Conservation (phyloP, 371 early-diverging fungal species). For the Rhizopus stolonifer region DNA sequence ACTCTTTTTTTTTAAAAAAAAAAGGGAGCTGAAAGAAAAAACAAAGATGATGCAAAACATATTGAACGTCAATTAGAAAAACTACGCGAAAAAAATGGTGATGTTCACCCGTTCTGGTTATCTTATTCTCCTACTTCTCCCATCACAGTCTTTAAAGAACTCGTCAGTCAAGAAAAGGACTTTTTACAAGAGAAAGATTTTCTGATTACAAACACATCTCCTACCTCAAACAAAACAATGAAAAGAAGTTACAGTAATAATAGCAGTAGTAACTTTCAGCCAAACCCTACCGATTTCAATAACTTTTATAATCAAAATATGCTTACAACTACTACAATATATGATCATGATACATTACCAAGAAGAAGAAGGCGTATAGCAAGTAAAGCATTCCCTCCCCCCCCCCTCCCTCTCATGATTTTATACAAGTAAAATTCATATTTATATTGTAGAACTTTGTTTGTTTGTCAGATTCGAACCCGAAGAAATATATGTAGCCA, state of each 20-base stretch:
- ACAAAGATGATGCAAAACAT: conserved; percentile 29
- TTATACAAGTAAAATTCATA: no score
- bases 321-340: conserved; percentile 19
- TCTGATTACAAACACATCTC: not conserved
- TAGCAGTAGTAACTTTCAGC: conserved; percentile 3
- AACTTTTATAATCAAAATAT: not conserved
- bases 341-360: conserved; percentile 35
- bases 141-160: conserved; percentile 31
- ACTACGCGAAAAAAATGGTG: conserved; percentile 38
- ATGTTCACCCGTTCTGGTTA: conserved; percentile 43
- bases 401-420: no score
- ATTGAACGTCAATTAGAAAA: conserved; percentile 32
- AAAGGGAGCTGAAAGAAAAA: conserved; percentile 31
- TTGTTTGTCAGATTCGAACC: conserved; percentile 46
- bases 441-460: conserved; percentile 31
- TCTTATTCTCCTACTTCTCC: conserved; percentile 36
- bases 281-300: not conserved
- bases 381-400: conserved; percentile 11
- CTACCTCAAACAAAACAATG: conserved; percentile 1
- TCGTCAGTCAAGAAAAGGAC: conserved; percentile 4
- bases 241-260: conserved; percentile 11
- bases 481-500: conserved; percentile 45
- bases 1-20: not conserved
- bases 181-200: not conserved
- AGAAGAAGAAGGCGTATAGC: conserved; percentile 28